phyloP scores from a whole-genome alignment of 2,329 filamentous ascomycete genomes.

The Amauroascus niger region DNA sequence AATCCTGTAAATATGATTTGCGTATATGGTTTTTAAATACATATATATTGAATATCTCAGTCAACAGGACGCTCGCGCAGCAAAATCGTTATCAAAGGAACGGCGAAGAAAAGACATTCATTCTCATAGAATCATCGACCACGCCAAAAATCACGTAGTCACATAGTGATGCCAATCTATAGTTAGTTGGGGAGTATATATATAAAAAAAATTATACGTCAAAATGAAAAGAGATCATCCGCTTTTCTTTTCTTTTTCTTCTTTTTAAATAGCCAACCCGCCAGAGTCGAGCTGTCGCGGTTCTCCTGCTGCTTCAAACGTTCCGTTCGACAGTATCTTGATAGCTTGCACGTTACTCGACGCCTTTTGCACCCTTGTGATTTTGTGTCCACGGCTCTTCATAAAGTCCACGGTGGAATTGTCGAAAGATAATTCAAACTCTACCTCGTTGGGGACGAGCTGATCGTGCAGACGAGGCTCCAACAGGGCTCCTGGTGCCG shows the following conservation, averaged over 20 bases:
- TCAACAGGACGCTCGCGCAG: too few relatives aligned
- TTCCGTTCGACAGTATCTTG: slow-evolving; percentile 50
- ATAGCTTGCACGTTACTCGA: slow-evolving; percentile 64
- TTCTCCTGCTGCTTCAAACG: slow-evolving; percentile 69
- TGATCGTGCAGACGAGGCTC: slow-evolving; percentile 71
- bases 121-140: too few relatives aligned
- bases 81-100: too few relatives aligned
- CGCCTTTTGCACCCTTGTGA: slow-evolving; percentile 56
- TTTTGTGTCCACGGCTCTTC: slow-evolving; percentile 56
- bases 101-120: too few relatives aligned
- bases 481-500: slow-evolving; percentile 52
- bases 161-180: too few relatives aligned
- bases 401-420: slow-evolving; percentile 56
- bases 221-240: background rate
- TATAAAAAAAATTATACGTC: background rate
- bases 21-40: too few relatives aligned
- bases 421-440: slow-evolving; percentile 61
- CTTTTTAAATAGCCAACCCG: slow-evolving; percentile 44
- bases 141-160: too few relatives aligned
- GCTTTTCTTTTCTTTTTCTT: background rate
- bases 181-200: background rate
- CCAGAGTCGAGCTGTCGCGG: slow-evolving; percentile 63
- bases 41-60: too few relatives aligned
- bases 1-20: too few relatives aligned
- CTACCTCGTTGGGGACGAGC: slow-evolving; percentile 58